Evolutionary conservation across 768 basidiomycete species (phyloP), one percentile per base, ranked within the genome.

Genomic region (Mycena polygramma): DNA sequence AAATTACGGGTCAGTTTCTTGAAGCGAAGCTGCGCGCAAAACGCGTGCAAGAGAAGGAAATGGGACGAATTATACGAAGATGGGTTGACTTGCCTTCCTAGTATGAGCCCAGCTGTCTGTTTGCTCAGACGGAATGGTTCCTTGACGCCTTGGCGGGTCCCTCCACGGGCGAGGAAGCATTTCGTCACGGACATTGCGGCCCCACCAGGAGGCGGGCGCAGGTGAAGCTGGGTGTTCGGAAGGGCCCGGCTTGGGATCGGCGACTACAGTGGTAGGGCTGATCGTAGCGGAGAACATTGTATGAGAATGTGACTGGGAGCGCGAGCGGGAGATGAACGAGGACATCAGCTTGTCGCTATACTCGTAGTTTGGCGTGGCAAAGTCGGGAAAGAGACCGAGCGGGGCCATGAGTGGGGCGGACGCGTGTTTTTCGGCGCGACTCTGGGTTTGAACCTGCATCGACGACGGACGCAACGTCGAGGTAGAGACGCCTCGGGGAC

Each of bases 121-220:
- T 63, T 77, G 76, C 51, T 77, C 76, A n/a, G 74, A 70, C 2
- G 76, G 76, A 49, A 77, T 45, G 20, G 72, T 76, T 52, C 71
- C 61, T 51, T 72, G 43, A 35, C 74, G 73, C 57, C 57, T 57
- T n/a, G 72, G 69, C 36, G 70, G 63, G 52, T 73, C 70, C 36
- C 69, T 43, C 70, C 73, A 73, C 24, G 73, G 73, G 66, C 73
- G 73, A 60, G 73, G 69, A 43, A 63, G 53, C 8, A 55, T 61
- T 30, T 71, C 73, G 7, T 71, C 73, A 19, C 61, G 68, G 6
- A 66, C 64, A 53, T 69, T 71, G 22, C 63, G 70, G 7, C 70
- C 67, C 73, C 73, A 74, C 73, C 73, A 74, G 15, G 72, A 73
- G 14, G 72, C 58, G 20, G 72, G 62, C n/a, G 53, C 15, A 13